Evolutionary conservation across 1,284 basidiomycete species (phyloP), one percentile per base, ranked within the genome.

Genomic region (Sanghuangporus weigelae): DNA sequence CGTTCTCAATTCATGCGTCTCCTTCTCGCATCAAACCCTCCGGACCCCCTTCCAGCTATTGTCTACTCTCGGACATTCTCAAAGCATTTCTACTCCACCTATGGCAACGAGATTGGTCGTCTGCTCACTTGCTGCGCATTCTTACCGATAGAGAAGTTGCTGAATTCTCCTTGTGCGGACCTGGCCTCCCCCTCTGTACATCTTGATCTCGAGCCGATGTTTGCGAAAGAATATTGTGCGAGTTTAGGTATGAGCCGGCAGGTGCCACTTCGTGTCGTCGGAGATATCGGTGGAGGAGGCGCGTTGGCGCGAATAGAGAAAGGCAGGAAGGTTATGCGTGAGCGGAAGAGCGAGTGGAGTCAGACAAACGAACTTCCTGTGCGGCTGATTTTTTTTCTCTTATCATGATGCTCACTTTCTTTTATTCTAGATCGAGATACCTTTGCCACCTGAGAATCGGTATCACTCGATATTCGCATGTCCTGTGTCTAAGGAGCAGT

Each of bases 381-480:
- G 72, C 68, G 85, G 79, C 26, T 51, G 1, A n/a, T 39, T 63
- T 51, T 57, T 23, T 67, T 7, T 23, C 10, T 12, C 35, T 36
- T 14, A 55, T n/a, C 49, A n/a, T 53, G 21, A 40, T 38, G 31
- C 35, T 38, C 44, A 59, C 21, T 59, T 48, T 11, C 48, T 51
- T 63, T 10, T 71, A 51, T 56, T n/a, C 31, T 70, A 97, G 95
- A 94, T 98, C 72, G 96, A 98, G 77, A 94, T 99, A 68, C 93
- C 94, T 0, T 75, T 99, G 11, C 87, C 92, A 0, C 78, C 88
- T 1, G 88, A 92, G 69, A 89, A 95, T 70, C 81, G 94, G 36
- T 98, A 96, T 75, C 97, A 99, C 74, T 97, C 95, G 1, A 92
- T 97, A 64, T 99, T 99, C 73, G 89, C 95, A 49, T 99, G 97